Conservation (phyloP, 2,329 filamentous ascomycete species). For the Epichloe sibirici region DNA sequence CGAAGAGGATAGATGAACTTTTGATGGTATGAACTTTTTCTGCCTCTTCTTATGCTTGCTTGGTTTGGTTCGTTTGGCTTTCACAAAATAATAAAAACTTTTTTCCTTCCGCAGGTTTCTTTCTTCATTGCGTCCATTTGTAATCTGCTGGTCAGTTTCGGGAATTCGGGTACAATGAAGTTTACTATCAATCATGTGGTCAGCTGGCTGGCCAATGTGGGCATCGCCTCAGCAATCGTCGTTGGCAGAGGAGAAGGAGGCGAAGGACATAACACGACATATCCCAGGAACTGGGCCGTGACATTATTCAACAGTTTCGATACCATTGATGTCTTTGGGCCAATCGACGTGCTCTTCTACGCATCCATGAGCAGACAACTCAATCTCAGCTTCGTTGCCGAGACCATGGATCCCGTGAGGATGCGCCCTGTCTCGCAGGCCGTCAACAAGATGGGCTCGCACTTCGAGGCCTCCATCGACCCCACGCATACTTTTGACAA, state of each 20-base stretch:
- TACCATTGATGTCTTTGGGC: conserved; percentile 25
- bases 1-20: not conserved
- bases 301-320: conserved; percentile 6
- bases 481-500: conserved; percentile 39
- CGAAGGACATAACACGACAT: not conserved
- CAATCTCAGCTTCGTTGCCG: conserved; percentile 26
- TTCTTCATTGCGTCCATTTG: too few relatives aligned
- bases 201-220: not conserved
- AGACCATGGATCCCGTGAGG: conserved; percentile 25
- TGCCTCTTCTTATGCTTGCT: not conserved
- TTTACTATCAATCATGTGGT: not conserved
- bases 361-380: conserved; percentile 21
- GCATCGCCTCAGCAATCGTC: not conserved
- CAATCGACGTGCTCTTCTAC: conserved; percentile 31
- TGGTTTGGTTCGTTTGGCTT: too few relatives aligned
- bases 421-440: conserved; percentile 16
- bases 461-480: conserved; percentile 21
- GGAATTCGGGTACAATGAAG: not conserved
- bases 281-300: conserved; percentile 5
- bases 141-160: not conserved
- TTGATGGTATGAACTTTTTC: not conserved
- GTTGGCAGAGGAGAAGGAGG: not conserved
- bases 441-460: conserved; percentile 11
- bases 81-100: too few relatives aligned
- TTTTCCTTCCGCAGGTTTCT: too few relatives aligned